Conservation (phyloP, 768 basidiomycete species). For the Pisolithus tinctorius region DNA sequence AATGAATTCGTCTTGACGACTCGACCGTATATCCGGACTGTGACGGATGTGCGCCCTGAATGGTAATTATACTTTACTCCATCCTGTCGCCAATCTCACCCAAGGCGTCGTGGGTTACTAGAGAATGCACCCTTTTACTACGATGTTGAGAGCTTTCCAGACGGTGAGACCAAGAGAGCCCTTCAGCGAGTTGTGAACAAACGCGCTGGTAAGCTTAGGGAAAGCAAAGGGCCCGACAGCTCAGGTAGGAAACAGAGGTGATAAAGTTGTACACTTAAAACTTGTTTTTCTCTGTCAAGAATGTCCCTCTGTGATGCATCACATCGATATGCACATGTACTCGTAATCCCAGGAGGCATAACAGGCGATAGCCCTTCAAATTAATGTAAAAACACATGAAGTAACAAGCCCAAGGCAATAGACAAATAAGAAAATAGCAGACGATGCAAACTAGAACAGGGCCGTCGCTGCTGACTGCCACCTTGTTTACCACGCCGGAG, state of each 20-base stretch:
- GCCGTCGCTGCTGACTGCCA: too few relatives aligned
- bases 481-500: too few relatives aligned
- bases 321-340: too few relatives aligned
- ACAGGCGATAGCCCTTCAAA: too few relatives aligned
- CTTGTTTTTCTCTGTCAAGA: too few relatives aligned
- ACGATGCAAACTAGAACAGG: too few relatives aligned
- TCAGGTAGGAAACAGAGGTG: conserved; percentile 13
- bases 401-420: too few relatives aligned
- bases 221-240: conserved; percentile 5
- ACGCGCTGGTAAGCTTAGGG: conserved; percentile 35
- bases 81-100: conserved; percentile 2
- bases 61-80: conserved; percentile 47
- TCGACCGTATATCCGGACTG: conserved; percentile 82
- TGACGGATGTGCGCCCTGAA: conserved; percentile 79
- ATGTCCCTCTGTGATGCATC: too few relatives aligned
- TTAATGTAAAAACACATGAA: too few relatives aligned
- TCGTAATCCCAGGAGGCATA: too few relatives aligned
- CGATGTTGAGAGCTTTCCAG: conserved; percentile 55
- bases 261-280: background rate
- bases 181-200: conserved; percentile 52
- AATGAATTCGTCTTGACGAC: conserved; percentile 95
- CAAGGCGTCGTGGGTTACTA: conserved; percentile 42
- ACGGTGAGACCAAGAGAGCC: conserved; percentile 66
- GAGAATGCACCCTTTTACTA: conserved; percentile 64
- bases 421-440: too few relatives aligned